Evolutionary conservation across 306 rosid species (phyloP), one percentile per base, ranked within the genome.

Genomic region (Fragaria ananassa): DNA sequence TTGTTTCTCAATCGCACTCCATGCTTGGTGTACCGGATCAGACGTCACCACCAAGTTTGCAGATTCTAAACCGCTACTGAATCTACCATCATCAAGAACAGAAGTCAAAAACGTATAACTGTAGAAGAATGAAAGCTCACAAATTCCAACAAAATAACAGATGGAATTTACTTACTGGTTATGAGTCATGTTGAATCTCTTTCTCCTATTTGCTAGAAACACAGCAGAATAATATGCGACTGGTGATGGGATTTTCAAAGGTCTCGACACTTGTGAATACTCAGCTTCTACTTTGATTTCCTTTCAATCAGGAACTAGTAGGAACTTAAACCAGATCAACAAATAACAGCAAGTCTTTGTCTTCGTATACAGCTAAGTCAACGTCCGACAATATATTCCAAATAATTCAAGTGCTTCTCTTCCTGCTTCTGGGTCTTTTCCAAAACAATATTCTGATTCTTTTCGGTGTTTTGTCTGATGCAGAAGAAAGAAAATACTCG

Each of bases 31-130:
- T 13, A 83, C 86, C n/a, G 85, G 14, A 67, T 35, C 79, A 74
- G 93, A 81, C 53, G 70, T 72, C n/a, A 83, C 78, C 27, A 80
- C 64, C 27, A 78, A 70, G 46, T 63, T 49, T 18, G 84, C 95
- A 17, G 49, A 42, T 57, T 80, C 86, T 1, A 70, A 42, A 25
- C 98, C 96, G 49, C 75, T 42, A 86, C 88, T 85, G 56, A 87
- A 88, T 51, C 96, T 92, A 80, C 1, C 39, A 34, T 39, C 84
- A 73, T 7, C 50, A 51, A 57, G 68, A 77, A n/a, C 47, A 27
- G 64, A 46, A 66, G 60, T 31, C 13, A 21, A 45, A 41, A 41
- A 6, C 60, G 2, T 53, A 2, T 3, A 29, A 29, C 31, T 29
- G 31, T 29, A 29, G 8, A 12, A 25, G 66, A 27, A 10, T 1